Base-by-base conservation (phyloP, 2,329 filamentous ascomycete species). In the Cladorrhinum sp. region DNA sequence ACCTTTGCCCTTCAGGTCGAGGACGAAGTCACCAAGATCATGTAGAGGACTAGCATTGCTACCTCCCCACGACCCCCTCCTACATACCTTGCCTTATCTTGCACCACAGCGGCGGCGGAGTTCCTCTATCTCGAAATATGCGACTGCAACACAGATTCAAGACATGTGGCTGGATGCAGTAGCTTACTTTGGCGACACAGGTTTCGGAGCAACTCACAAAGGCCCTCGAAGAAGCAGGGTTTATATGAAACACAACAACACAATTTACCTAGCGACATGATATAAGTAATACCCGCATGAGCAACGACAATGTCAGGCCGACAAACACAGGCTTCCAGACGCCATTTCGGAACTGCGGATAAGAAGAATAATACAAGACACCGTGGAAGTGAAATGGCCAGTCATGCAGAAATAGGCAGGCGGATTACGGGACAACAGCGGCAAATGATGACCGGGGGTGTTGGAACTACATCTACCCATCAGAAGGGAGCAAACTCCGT, bases 1-100 rank as follows among this genome's bases (percentile, higher is more conserved):
- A 76, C 78, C 75, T 70, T 61, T 64, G 58, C 68, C 32, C 72
- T 74, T 76, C 85, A 93, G 90, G 89, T 92, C 78, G 90, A 93
- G 81, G 90, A 93, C 80, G 90, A 93, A 79, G 86, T 93, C 76
- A 92, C 90, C 71, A 93, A 91, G 79, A 91, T 96, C 79, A 92
- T 93, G 89, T 93, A 88, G 75, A 70, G 57, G 67, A 68, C 64
- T 69, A 62, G 63, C 66, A 64, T 32, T 52, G 50, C 59, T 41
- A 16, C 36, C 36, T 41, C 36, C 36, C 36, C 36, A 7, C 36
- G 36, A 45, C 4, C 41, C 41, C 41, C 20, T 45, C 41, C 16
- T 16, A 45, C 41, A 18, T 45, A 18, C 16, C 36, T 13, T 13
- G 29, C 29, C 29, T 10, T 41, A 22, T 10, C 54, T 62, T 58